phyloP scores from a whole-genome alignment of 73 alveolate species.

The Symbiodinium natans region DNA sequence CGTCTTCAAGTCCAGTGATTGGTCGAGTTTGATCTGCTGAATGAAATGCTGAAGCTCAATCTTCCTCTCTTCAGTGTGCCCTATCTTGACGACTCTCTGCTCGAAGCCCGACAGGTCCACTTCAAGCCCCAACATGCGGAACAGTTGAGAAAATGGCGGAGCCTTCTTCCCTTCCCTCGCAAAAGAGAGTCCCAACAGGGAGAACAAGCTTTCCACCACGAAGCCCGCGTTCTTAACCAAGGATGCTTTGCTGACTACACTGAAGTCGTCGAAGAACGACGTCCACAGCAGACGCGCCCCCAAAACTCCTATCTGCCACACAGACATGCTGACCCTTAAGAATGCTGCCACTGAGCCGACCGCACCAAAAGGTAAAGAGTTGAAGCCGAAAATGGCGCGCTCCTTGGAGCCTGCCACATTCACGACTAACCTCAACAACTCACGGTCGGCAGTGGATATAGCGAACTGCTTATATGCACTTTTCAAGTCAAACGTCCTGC shows the following conservation, averaged over 20 bases:
- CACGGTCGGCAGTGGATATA: background rate
- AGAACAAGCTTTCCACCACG: background rate
- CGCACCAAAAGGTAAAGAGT: background rate
- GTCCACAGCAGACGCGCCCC: too few species aligned
- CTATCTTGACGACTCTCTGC: background rate
- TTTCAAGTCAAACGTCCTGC: background rate
- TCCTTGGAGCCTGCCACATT: background rate
- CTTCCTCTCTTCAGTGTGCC: background rate
- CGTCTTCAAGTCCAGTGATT: background rate
- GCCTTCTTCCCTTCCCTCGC: slow-evolving; percentile 9
- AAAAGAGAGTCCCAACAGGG: background rate
- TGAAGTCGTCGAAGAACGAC: background rate
- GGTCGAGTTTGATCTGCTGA: background rate
- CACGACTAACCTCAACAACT: background rate
- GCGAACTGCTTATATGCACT: background rate
- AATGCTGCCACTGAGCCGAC: background rate
- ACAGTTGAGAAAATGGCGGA: background rate
- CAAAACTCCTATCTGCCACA: background rate
- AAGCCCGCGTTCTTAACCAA: background rate
- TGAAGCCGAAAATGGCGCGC: background rate
- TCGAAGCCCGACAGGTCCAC: background rate
- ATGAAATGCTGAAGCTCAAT: background rate
- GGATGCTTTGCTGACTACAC: background rate
- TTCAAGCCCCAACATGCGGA: background rate
- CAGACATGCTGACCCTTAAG: background rate